These are phyloP conservation scores for Cladosporium sp. DNA, from an alignment of 2,329 filamentous ascomycete genomes.

Conservation along the genomic window DNA sequence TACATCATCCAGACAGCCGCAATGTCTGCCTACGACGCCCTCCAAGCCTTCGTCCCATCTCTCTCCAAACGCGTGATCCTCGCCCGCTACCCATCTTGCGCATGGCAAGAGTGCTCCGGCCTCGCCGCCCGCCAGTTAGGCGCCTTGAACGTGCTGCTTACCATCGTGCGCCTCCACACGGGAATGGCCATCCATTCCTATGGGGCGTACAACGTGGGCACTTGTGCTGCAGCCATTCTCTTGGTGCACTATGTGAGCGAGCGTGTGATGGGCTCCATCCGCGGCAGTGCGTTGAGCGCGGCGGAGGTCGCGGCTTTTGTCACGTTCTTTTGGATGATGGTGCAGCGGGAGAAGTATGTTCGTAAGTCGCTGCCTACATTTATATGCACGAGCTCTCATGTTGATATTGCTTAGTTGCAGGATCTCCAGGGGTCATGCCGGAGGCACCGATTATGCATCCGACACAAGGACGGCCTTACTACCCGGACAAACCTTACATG, in stretches of 20 bases:
- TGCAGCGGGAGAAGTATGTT: constrained; percentile 11
- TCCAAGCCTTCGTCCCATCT: constrained; percentile 6
- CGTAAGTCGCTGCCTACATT: background rate
- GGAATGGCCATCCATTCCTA: background rate
- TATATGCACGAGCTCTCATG: background rate
- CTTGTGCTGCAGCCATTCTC: background rate
- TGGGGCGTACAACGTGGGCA: constrained; percentile 7
- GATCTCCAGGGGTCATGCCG: background rate
- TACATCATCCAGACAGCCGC: background rate
- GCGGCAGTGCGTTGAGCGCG: constrained; percentile 1
- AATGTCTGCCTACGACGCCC: constrained; percentile 5
- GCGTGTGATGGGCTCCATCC: background rate
- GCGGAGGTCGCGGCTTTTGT: constrained; percentile 4
- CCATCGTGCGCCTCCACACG: constrained; percentile 9
- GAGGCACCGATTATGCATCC: background rate
- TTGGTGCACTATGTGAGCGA: constrained; percentile 11
- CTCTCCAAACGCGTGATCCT: constrained; percentile 7
- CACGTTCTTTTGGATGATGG: constrained; percentile 15
- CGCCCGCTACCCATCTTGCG: background rate
- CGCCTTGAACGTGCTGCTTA: background rate
- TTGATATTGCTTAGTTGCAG: background rate
- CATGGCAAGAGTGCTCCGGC: background rate
- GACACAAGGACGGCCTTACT: background rate
- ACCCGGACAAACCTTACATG: constrained; percentile 1
- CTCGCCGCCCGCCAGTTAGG: constrained; percentile 12